phyloP scores from a whole-genome alignment of 2,329 filamentous ascomycete genomes.

The Rutstroemia sp. region DNA sequence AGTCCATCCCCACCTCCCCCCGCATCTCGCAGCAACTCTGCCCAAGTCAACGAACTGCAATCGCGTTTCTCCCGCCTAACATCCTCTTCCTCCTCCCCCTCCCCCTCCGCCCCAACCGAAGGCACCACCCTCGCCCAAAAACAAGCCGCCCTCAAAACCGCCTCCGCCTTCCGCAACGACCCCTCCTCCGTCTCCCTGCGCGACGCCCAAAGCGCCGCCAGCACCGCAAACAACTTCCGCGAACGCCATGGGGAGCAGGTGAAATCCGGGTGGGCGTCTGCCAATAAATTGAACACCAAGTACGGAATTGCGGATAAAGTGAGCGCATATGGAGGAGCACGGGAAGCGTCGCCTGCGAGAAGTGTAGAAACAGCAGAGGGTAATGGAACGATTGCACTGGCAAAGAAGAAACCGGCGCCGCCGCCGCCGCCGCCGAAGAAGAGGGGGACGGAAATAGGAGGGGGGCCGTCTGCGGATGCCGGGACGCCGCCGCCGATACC shows the following conservation, averaged over 20 bases:
- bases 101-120: conserved; percentile 27
- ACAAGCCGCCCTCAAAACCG: conserved; percentile 45
- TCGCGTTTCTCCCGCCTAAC: conserved; percentile 28
- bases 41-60: conserved; percentile 30
- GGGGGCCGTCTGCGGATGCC: conserved; percentile 7
- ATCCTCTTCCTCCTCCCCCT: conserved; percentile 26
- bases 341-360: conserved; percentile 7
- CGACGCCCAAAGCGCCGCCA: conserved; percentile 42
- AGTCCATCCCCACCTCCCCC: conserved; percentile 16
- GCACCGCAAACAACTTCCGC: conserved; percentile 50
- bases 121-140: conserved; percentile 48
- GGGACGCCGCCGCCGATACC: conserved; percentile 23
- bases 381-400: too few relatives aligned
- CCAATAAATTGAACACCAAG: conserved; percentile 28
- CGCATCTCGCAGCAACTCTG: conserved; percentile 9
- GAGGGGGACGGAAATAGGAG: conserved; percentile 12
- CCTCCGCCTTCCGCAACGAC: conserved; percentile 41
- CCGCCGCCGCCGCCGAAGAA: conserved; percentile 26
- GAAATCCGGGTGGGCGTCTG: conserved; percentile 40
- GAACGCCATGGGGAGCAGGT: conserved; percentile 54
- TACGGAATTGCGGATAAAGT: conserved; percentile 29
- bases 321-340: conserved; percentile 16
- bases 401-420: conserved; percentile 31
- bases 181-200: conserved; percentile 43
- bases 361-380: conserved; percentile 10